Evolutionary conservation across 1,284 basidiomycete species (phyloP), one percentile per base, ranked within the genome.

Genomic region (Ustilago esculenta): DNA sequence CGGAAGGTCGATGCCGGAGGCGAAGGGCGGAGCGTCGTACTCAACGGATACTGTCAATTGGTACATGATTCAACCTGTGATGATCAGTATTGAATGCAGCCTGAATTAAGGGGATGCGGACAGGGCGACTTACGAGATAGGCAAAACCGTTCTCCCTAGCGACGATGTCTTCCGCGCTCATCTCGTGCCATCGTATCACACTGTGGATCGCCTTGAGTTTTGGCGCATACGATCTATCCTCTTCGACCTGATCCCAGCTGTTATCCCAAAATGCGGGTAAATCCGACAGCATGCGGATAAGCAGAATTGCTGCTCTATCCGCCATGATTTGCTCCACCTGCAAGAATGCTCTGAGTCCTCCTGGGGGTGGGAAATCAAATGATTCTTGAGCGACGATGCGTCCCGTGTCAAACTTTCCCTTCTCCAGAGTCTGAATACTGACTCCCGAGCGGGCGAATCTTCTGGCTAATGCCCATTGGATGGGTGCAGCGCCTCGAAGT

Each of bases 401-500:
- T 1, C 79, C 79, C 2, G 52, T 59, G 42, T 80, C 79, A 25
- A 79, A 79, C 21, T 21, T 58, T 8, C 45, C 65, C 20, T 34
- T 48, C 21, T 49, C 64, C 42, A 80, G 42, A 27, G 69, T 67
- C 65, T 80, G 79, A 2, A 80, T 65, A 10, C 51, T 65, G 0
- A 79, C 61, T 0, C 79, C 79, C 4, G 78, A 79, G 7, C 23
- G 5, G 3, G 7, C 10, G 20, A 61, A 32, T 6, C 41, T n/a
- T 5, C 57, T 36, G 10, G 75, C 60, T 33, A 98, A 85, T 0
- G 90, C 86, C 82, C 90, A 91, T 80, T 98, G 95, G 32, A 98
- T 90, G 0, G 94, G 95, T 1, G 94, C 92, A 0, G 95, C 89
- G 0, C 95, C 95, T 21, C 94, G 87, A 82, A 92, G 92, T n/a